Percentiles rank a stretch among this genome's conserved stretches.
phyloP scores from a whole-genome alignment of 805 yeast genomes.

The Candida qinlingensis region DNA sequence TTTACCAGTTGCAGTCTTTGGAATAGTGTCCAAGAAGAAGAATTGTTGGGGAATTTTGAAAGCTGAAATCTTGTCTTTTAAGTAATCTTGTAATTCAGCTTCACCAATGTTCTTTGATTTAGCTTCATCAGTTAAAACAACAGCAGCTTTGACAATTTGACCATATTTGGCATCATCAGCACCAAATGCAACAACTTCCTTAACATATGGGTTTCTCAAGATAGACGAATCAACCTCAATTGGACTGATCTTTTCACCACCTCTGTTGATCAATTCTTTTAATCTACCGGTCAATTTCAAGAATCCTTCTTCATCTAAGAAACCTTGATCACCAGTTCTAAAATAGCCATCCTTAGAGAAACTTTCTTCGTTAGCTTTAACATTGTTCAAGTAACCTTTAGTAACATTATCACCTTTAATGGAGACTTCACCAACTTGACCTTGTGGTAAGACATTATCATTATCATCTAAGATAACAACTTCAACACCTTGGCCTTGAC shows the following conservation, averaged over 20 bases:
- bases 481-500: constrained; percentile 66
- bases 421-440: constrained; percentile 62
- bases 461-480: constrained; percentile 49
- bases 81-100: constrained; percentile 40
- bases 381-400: constrained; percentile 65
- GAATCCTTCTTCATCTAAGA: constrained; percentile 52
- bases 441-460: constrained; percentile 43
- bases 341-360: constrained; percentile 53
- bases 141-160: constrained; percentile 65
- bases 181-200: constrained; percentile 69
- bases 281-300: constrained; percentile 62
- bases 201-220: constrained; percentile 55
- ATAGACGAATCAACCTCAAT: constrained; percentile 60
- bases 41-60: constrained; percentile 59
- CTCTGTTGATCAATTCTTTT: constrained; percentile 70
- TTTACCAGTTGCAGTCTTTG: constrained; percentile 77
- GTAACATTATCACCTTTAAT: constrained; percentile 67
- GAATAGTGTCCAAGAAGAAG: constrained; percentile 54
- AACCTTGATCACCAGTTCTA: constrained; percentile 79
- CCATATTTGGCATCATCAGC: constrained; percentile 66
- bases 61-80: constrained; percentile 41
- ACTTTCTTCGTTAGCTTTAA: constrained; percentile 62
- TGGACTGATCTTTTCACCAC: constrained; percentile 76
- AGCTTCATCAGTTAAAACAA: constrained; percentile 39
- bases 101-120: constrained; percentile 31